Evolutionary conservation across 306 rosid species (phyloP).

Genomic region (Ormosia emarginata): DNA sequence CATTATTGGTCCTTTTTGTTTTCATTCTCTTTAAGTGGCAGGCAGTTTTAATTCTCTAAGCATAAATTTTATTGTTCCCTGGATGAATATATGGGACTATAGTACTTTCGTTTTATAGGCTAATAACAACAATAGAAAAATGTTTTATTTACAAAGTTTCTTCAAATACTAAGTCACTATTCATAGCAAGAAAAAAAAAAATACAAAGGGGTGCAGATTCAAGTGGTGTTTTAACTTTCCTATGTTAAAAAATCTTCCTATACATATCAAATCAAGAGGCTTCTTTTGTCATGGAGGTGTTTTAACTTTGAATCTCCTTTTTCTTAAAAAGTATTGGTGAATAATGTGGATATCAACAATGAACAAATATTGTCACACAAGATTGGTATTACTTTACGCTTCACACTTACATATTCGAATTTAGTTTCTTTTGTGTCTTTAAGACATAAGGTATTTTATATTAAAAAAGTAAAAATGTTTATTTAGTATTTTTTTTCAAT

Average conservation of each 20-base stretch:
- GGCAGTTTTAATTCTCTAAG: background rate
- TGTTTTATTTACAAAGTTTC: background rate
- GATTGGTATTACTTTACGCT: slow-evolving; percentile 24
- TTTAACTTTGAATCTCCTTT: slow-evolving; percentile 3
- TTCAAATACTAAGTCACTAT: too few species aligned
- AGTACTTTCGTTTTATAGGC: background rate
- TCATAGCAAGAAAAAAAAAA: too few species aligned
- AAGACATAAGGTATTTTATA: background rate
- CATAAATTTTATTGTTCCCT: background rate
- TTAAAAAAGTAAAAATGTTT: background rate
- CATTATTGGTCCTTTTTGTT: background rate
- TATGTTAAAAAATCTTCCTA: background rate
- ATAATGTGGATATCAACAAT: background rate
- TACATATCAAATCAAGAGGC: background rate
- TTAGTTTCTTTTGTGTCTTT: background rate
- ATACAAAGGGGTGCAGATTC: too few species aligned
- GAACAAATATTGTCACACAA: slow-evolving; percentile 14
- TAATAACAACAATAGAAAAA: background rate
- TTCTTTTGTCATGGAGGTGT: background rate
- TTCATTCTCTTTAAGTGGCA: background rate
- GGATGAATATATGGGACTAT: background rate
- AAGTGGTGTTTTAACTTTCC: too few species aligned
- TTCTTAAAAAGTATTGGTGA: background rate
- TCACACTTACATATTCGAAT: slow-evolving; percentile 7
- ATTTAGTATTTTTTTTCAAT: background rate